Evolutionary conservation across 1,284 basidiomycete genomes (phyloP), one percentile per base, ranked within the genome.

Genomic region (Moesziomyces antarcticus): DNA sequence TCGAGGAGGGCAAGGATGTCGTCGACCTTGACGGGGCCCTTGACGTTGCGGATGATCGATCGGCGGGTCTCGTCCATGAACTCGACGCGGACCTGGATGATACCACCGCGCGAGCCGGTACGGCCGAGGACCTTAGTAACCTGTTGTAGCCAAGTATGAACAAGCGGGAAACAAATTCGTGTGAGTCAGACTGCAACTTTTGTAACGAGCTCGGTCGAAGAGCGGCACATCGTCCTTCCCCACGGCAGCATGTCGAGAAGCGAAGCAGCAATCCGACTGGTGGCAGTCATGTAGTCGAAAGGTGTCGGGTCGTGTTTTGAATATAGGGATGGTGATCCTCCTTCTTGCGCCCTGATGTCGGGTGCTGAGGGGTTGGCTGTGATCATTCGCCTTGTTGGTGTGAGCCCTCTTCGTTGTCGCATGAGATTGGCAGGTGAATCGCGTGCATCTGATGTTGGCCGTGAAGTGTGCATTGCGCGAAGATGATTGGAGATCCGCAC

Each of bases 11-110:
- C 94, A 78, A 99, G 89, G 85, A 99, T 98, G 87, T 99, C 97
- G 86, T 95, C 90, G 87, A 94, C 92, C 80, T 93, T 89, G 78
- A 98, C 95, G 76, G 96, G 95, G 25, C 97, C 97, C 88, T 99
- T 99, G 84, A 99, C 97, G 88, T 99, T 99, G 80, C 96, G 93
- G 87, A 99, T 97, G 87, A 99, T 97, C 77, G 92, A 92, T 82
- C 97, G 93, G 81, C 90, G 90, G 57, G 92, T 90, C 86, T 99
- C 96, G 87, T 99, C 96, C 92, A 99, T 92, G 89, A 99, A 98
- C 86, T 99, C 96, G 81, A 99, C 97, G 80, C 96, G 94, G 86
- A 98, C 95, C 89, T 99, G 97, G 78, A 94, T 99, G 82, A 99
- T 95, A 89, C 95, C 95, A 88, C 97, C 97, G 86, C 97, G 93